Evolutionary conservation across 208 protist genomes (phyloP).

Genomic region (Leishmania major): DNA sequence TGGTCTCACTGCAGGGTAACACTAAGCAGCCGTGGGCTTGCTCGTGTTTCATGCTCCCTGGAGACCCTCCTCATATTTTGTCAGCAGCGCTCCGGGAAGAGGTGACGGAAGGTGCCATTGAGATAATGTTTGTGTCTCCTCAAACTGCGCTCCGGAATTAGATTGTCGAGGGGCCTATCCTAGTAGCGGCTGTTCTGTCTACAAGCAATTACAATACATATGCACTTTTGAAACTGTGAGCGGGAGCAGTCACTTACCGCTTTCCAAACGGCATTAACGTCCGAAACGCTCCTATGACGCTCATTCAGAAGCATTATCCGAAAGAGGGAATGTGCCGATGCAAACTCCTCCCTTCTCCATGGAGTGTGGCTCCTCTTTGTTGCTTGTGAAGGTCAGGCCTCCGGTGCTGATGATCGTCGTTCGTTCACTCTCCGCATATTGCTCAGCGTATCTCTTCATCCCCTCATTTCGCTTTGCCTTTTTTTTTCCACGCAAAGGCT

Average conservation of each 20-base stretch:
- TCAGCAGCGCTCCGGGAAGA: not conserved
- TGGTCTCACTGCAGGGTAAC: slow-evolving; percentile 16
- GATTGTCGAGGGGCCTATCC: not conserved
- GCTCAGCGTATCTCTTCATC: not conserved
- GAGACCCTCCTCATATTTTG: not conserved
- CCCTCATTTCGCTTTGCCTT: not conserved
- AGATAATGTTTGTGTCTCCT: slow-evolving; percentile 3
- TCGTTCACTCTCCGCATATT: not conserved
- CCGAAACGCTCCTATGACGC: not conserved
- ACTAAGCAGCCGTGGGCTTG: slow-evolving; percentile 6
- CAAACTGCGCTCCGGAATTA: not conserved
- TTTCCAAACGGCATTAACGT: not conserved
- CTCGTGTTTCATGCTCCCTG: slow-evolving; percentile 7
- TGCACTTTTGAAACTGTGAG: not conserved
- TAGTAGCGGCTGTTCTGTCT: not conserved
- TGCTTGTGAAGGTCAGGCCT: too few species aligned
- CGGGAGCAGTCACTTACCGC: not conserved
- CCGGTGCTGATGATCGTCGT: not conserved
- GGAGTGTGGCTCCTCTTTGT: not conserved
- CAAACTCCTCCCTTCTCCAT: not conserved
- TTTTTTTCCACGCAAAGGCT: not conserved
- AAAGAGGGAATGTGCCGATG: not conserved
- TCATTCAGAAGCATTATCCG: not conserved
- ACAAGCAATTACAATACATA: not conserved
- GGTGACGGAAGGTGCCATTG: not conserved